Conservation (phyloP, 2,329 filamentous ascomycete genomes). For the Myriosclerotinia scirpicola region DNA sequence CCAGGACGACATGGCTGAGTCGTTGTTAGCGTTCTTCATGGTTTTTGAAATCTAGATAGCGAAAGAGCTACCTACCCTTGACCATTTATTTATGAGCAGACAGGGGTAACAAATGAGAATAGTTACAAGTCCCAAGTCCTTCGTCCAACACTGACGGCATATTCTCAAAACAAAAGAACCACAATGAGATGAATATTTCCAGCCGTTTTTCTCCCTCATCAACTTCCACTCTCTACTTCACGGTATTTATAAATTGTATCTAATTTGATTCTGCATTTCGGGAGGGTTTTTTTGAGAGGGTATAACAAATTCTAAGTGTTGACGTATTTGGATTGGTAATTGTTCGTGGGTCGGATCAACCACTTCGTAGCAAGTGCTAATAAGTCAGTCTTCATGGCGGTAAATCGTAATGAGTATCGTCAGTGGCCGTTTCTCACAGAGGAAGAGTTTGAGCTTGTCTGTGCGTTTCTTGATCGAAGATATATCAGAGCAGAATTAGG, state of each 20-base stretch:
- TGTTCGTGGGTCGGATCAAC: background rate
- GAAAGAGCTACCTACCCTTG: constrained; percentile 7
- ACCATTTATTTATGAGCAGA: background rate
- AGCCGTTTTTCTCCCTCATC: too few species aligned
- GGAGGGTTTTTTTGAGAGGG: background rate
- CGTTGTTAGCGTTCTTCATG: background rate
- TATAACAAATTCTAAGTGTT: background rate
- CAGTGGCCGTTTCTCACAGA: constrained; percentile 61
- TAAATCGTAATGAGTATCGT: constrained; percentile 43
- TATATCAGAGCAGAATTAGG: constrained; percentile 61
- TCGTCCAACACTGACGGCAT: background rate
- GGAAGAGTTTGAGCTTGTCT: constrained; percentile 65
- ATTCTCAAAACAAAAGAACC: background rate
- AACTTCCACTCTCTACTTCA: background rate
- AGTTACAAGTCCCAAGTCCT: background rate
- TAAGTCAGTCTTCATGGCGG: constrained; percentile 28
- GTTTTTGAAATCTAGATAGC: too few species aligned
- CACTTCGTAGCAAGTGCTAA: constrained; percentile 13
- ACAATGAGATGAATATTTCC: background rate
- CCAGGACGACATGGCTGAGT: too few species aligned
- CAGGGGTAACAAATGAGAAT: background rate
- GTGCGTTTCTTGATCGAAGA: constrained; percentile 59
- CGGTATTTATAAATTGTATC: background rate
- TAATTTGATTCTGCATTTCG: background rate
- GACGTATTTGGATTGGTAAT: background rate